Conservation (phyloP, 148 eudicot species). For the Rhododendron henanense region DNA sequence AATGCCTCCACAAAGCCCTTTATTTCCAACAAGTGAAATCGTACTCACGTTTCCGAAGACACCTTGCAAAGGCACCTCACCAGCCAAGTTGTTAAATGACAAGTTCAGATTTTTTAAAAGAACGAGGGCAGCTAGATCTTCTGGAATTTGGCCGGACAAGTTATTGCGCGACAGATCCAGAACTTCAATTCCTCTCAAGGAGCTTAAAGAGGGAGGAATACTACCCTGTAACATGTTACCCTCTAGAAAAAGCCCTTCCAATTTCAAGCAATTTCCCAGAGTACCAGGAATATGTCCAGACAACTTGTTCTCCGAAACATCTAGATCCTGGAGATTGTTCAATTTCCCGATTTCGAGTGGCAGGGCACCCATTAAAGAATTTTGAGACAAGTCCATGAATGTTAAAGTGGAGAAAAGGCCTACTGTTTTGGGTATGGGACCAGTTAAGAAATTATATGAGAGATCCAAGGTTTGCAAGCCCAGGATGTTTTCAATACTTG, state of each 20-base stretch:
- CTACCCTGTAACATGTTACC: background rate
- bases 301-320: conserved; percentile 2
- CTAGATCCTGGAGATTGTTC: background rate
- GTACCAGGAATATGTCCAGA: conserved; percentile 5
- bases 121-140: background rate
- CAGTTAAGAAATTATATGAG: conserved; percentile 8
- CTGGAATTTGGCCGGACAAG: conserved; percentile 7
- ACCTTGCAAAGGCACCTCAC: conserved; percentile 5
- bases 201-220: background rate
- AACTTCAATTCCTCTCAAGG: background rate
- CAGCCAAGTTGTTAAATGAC: background rate
- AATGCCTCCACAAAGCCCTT: conserved; percentile 6
- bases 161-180: background rate
- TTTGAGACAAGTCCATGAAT: background rate
- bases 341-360: background rate
- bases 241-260: background rate
- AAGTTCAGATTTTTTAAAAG: conserved; percentile 2
- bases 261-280: background rate
- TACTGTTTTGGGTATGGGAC: conserved; percentile 9
- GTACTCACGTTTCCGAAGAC: background rate
- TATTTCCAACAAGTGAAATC: background rate
- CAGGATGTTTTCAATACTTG: conserved; percentile 5
- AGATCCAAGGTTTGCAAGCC: conserved; percentile 9
- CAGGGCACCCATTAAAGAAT: background rate
- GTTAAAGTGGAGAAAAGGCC: background rate